These are phyloP conservation scores for Gossypium turneri DNA, from an alignment of 345 rosid species.

Conservation along the genomic window DNA sequence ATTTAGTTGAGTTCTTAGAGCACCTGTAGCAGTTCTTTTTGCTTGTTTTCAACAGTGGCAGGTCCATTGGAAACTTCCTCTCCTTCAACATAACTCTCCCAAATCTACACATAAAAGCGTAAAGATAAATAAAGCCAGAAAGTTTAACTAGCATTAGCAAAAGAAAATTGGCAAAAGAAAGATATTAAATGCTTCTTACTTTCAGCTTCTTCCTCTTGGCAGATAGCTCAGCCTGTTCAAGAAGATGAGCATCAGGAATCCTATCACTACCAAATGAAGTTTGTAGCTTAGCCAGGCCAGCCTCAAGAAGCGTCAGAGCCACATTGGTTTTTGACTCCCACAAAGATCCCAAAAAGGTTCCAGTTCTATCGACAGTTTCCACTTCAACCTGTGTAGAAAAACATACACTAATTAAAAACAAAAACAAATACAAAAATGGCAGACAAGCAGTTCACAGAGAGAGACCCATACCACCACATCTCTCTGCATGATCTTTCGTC, in stretches of 20 bases:
- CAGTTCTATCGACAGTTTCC: slow-evolving; percentile 91
- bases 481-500: slow-evolving; percentile 93
- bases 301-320: slow-evolving; percentile 74
- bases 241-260: slow-evolving; percentile 77
- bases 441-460: slow-evolving; percentile 12
- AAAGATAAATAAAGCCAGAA: not conserved
- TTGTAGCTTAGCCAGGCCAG: slow-evolving; percentile 92
- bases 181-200: slow-evolving; percentile 34
- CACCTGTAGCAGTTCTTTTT: slow-evolving; percentile 91
- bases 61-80: slow-evolving; percentile 73
- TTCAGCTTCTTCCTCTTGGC: slow-evolving; percentile 88
- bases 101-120: slow-evolving; percentile 48
- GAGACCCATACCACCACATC: slow-evolving; percentile 74
- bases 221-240: slow-evolving; percentile 79
- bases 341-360: slow-evolving; percentile 92
- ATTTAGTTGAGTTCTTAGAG: slow-evolving; percentile 8
- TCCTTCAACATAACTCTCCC: slow-evolving; percentile 99
- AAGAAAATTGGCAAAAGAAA: not conserved
- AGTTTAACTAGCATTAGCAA: not conserved
- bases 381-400: slow-evolving; percentile 66
- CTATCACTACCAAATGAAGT: slow-evolving; percentile 80
- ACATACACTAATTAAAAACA: not conserved
- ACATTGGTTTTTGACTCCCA: slow-evolving; percentile 85
- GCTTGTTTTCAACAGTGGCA: slow-evolving; percentile 64
- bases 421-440: not conserved